Base-by-base conservation (phyloP, 2,329 filamentous ascomycete species). In the Pseudogymnoascus sp. region DNA sequence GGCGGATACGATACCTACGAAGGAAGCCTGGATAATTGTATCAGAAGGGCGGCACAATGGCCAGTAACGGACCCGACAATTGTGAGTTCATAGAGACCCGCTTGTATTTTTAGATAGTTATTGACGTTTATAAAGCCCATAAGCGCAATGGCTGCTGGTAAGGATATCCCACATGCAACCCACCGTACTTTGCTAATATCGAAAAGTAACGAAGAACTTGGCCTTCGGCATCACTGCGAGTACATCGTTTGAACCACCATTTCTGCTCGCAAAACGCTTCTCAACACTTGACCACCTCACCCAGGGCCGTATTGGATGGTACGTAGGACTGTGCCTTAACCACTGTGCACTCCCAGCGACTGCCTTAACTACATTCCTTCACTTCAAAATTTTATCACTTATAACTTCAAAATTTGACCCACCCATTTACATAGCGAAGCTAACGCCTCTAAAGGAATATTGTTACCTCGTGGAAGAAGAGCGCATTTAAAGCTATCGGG, bases 201-300 rank as follows among this genome's bases (percentile, higher is more conserved):
- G 87, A 29, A 50, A 50, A 1, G 85, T 78, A 0, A 89, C 86
- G 0, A 80, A 82, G 65, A 86, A 78, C 63, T 78, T 89, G 9
- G 82, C 80, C 0, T 88, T 89, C 63, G 85, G 85, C 0, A 83
- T 88, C 0, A 89, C 86, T 0, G 80, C 85, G 0, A 81, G 82
- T 1, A 88, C 86, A 0, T 86, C 83, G 0, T 88, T 88, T 64
- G 85, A 88, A 68, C 81, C 85, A 68, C 86, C 86, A 0, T 89
- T 87, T 67, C 82, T 87, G 65, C 74, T 89, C 11, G 86, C 86
- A 0, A 73, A 86, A 15, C 74, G 85, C n/a, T 72, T 89, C 9
- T 84, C 81, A 3, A 89, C 86, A 0, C 76, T 88, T 0, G 86
- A 89, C 67, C 86, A 89, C 69, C 73, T 89, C 8, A 84, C 84